Base-by-base conservation (phyloP, 2,329 filamentous ascomycete genomes). In the Fusarium beomiforme region DNA sequence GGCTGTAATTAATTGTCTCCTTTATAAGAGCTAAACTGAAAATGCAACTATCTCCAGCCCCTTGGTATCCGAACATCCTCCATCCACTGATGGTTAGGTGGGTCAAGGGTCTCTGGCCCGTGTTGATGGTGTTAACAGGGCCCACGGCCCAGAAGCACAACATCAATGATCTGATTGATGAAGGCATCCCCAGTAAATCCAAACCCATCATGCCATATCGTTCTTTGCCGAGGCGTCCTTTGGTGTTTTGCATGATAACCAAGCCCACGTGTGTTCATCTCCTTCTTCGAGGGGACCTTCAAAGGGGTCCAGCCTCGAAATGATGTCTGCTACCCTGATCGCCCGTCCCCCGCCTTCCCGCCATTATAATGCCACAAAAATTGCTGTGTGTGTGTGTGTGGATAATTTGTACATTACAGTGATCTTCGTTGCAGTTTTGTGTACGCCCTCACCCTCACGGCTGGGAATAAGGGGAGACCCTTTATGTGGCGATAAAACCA, bases 321-420 rank as follows among this genome's bases (percentile, higher is more conserved):
- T 33, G 31, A 67, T 62, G 66, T 69, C 59, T 69, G 66, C 53
- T 69, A 69, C 66, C 66, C 66, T 69, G 66, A 69, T 69, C 66
- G 64, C 51, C 43, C 17, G 11, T 29, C 26, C 26, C n/a, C n/a
- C n/a, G n/a, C n/a, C 17, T 12, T 44, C 56, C 59, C 59, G 47
- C 36, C 60, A 59, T 47, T 53, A 55, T 69, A 69, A 64, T 64
- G 66, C 58, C 47, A 69, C 64, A 58, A 47, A 50, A 50, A 3
- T 10, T 33, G 16, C 33, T 43, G 16, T n/a, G 43, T 65, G 64
- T 55, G 59, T 31, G 66, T 68, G 64, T 53, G 39, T 67, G n/a
- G n/a, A 31, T 55, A 34, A 33, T 37, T 24, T 24, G 26, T 54
- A 43, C 36, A 43, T 54, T 54, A 44, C 44, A 39, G 23, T 31